Percentiles rank a stretch among this genome's conserved stretches.
phyloP scores from a whole-genome alignment of 2,329 filamentous ascomycete genomes.

The Cryphonectria nitschkei region DNA sequence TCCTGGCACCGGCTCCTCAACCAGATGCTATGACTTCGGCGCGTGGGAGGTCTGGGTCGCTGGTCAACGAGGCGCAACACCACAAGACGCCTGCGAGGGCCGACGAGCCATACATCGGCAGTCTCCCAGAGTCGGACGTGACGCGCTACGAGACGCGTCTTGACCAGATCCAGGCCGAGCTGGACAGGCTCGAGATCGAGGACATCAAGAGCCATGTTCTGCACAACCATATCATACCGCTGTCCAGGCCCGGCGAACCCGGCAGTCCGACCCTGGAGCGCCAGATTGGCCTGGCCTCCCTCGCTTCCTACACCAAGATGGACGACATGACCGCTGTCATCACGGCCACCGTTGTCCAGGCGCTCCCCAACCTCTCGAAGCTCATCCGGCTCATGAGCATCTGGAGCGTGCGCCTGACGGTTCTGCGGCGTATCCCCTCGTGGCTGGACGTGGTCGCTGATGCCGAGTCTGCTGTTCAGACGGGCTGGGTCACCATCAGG shows the following conservation, averaged over 20 bases:
- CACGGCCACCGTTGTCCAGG: constrained; percentile 88
- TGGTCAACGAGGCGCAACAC: constrained; percentile 29
- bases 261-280: constrained; percentile 44
- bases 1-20: constrained; percentile 52
- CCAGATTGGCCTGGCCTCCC: constrained; percentile 44
- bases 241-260: constrained; percentile 55
- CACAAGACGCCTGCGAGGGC: constrained; percentile 29
- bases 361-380: constrained; percentile 78
- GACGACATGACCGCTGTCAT: constrained; percentile 90
- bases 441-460: constrained; percentile 70
- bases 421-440: constrained; percentile 73
- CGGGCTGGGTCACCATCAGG: constrained; percentile 67
- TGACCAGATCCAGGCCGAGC: constrained; percentile 70
- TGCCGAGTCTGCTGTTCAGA: constrained; percentile 65
- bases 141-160: constrained; percentile 72
- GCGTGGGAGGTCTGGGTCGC: constrained; percentile 32
- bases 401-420: constrained; percentile 77
- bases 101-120: constrained; percentile 64
- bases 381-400: constrained; percentile 72
- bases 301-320: constrained; percentile 67
- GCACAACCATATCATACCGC: constrained; percentile 73
- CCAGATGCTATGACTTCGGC: constrained; percentile 41
- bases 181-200: constrained; percentile 75
- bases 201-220: constrained; percentile 89
- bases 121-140: constrained; percentile 67